phyloP scores from a whole-genome alignment of 495 filamentous ascomycete genomes.

The Glutinoglossum americanum region DNA sequence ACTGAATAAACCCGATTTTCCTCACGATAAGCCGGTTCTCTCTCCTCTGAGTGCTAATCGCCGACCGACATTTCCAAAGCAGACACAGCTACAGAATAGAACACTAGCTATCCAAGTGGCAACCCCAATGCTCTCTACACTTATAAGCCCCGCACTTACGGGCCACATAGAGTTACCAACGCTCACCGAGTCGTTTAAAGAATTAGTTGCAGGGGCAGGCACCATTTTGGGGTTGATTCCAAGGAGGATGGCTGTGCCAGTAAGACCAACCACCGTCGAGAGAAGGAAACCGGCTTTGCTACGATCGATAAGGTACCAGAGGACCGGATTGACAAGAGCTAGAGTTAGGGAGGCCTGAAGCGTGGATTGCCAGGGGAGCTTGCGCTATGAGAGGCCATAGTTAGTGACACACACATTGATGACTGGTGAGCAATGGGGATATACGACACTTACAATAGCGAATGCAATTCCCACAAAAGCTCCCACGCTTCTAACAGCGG shows the following conservation, averaged over 20 bases:
- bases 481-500: constrained; percentile 67
- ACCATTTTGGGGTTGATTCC: constrained; percentile 56
- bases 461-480: constrained; percentile 93
- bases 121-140: constrained; percentile 55
- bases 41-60: constrained; percentile 36
- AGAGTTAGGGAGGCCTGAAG: constrained; percentile 82
- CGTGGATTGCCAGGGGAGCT: constrained; percentile 80
- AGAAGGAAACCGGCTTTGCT: constrained; percentile 66
- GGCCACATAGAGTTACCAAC: constrained; percentile 6
- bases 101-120: constrained; percentile 80
- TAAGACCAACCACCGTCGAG: constrained; percentile 44
- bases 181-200: constrained; percentile 9
- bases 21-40: not conserved
- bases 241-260: constrained; percentile 51
- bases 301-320: constrained; percentile 93
- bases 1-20: not conserved
- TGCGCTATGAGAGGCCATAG: constrained; percentile 29
- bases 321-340: constrained; percentile 73
- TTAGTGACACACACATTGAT: not conserved
- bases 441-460: constrained; percentile 50
- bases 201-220: constrained; percentile 31
- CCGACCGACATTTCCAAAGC: constrained; percentile 89
- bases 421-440: not conserved
- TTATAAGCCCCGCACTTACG: constrained; percentile 32
- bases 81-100: constrained; percentile 80